Base-by-base conservation (phyloP, 208 protist genomes). In the Polymyxa betae region DNA sequence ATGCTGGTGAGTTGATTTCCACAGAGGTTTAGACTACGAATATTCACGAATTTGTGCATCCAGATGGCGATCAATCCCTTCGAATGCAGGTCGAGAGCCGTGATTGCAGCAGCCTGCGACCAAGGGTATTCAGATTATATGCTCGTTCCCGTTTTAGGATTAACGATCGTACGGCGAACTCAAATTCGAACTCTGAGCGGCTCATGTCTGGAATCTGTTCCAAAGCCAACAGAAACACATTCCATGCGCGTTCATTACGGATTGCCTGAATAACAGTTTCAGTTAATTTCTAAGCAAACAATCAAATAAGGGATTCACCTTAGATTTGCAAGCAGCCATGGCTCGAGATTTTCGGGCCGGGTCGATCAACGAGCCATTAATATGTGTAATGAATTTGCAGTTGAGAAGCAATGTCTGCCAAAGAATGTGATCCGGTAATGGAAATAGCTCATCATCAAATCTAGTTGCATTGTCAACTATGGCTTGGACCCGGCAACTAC, bases 381-480 rank as follows among this genome's bases (percentile, higher is more conserved):
- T 5, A n/a, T 5, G 5, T 5, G n/a, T 5, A 5, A 82, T 5
- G 72, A 38, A 20, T 43, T 5, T 5, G 40, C 72, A 82, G 5
- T 82, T 82, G 40, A n/a, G 72, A 5, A 82, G n/a, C 16, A 82
- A n/a, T 16, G 40, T 43, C 72, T 82, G 72, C 72, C 72, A 82
- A 45, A 82, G 72, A 12, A 43, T 35, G 40, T 82, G 72, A 45
- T 82, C 72, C 10, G 72, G 72, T 20, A 40, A 5, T 40, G 72
- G 72, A 35, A 43, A 5, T 5, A 20, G 35, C 5, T 43, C 40
- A 16, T 5, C 16, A 82, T 82, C 72, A 43, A 40, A 82, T 43
- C 72, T 82, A 38, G n/a, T 20, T 5, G n/a, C n/a, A n/a, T n/a
- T n/a, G n/a, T n/a, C n/a, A 24, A 60, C 49, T 29, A 60, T 29